These are phyloP conservation scores for Talaromyces trachyspermus DNA, from an alignment of 495 filamentous ascomycete species.

Conservation along the genomic window DNA sequence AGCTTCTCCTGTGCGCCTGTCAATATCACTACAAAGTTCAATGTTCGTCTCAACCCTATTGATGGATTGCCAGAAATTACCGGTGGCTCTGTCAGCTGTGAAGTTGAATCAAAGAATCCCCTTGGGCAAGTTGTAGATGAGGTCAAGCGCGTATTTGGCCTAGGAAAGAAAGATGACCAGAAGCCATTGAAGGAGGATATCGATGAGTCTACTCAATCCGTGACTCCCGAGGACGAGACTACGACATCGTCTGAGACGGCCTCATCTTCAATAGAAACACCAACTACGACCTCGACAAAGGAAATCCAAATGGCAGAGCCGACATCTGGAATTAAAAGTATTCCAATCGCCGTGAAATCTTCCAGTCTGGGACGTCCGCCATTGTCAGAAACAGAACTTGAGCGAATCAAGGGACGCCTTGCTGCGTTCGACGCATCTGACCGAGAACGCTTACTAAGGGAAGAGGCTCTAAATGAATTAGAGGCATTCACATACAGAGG, in stretches of 20 bases:
- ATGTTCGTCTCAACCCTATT: slow-evolving; percentile 59
- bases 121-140: slow-evolving; percentile 80
- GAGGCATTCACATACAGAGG: slow-evolving; percentile 90
- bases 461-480: slow-evolving; percentile 85
- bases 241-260: slow-evolving; percentile 41
- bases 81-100: slow-evolving; percentile 73
- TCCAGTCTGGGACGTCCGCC: slow-evolving; percentile 54
- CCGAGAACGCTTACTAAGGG: slow-evolving; percentile 61
- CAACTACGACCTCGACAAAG: slow-evolving; percentile 40
- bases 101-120: slow-evolving; percentile 65
- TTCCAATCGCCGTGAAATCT: slow-evolving; percentile 58
- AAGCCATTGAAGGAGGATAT: slow-evolving; percentile 61
- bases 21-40: slow-evolving; percentile 74
- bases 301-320: slow-evolving; percentile 42
- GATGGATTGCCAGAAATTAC: slow-evolving; percentile 80
- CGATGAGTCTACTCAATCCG: slow-evolving; percentile 38
- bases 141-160: slow-evolving; percentile 90
- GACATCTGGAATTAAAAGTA: slow-evolving; percentile 61
- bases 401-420: slow-evolving; percentile 63
- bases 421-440: slow-evolving; percentile 80
- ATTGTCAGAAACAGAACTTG: slow-evolving; percentile 48
- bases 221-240: slow-evolving; percentile 42
- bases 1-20: slow-evolving; percentile 66
- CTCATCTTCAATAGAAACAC: slow-evolving; percentile 20
- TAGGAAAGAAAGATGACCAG: slow-evolving; percentile 82